Evolutionary conservation across 345 rosid species (phyloP), one percentile per base, ranked within the genome.

Genomic region (Populus simonii): DNA sequence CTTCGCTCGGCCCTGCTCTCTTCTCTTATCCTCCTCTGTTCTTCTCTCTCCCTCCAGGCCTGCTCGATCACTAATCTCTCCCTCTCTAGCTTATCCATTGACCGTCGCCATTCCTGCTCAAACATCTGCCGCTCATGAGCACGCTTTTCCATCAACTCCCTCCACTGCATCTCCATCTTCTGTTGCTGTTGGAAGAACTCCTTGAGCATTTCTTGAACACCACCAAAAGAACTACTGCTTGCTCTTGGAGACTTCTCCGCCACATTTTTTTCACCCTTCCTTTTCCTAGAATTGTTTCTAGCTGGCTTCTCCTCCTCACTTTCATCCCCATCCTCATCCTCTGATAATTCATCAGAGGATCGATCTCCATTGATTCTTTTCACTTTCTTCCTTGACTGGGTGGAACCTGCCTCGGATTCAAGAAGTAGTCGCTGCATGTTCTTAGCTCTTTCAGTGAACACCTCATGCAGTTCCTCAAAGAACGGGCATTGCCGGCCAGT

Each of bases 11-110:
- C 90, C 62, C 90, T 85, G 76, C 78, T 78, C 63, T 88, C 89
- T 78, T 86, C 93, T 72, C 88, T 81, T 3, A 69, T 45, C 81
- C 88, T 87, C 79, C 86, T 81, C 76, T 88, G 88, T 71, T 88
- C 91, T 70, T 87, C 92, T 62, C 78, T 87, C 80, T 90, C 92
- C 82, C 85, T 83, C 90, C 89, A 86, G 27, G 84, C 86, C 84
- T 74, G 83, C 75, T 88, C 89, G 8, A 67, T 80, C 81, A 80
- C 70, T 77, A 90, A 68, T 72, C 90, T 83, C 82, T 88, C 90
- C 71, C 85, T 88, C 86, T 88, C 90, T 18, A 84, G 82, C 80
- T 81, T 85, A 84, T 88, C 92, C 87, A 84, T 87, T 2, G 83
- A 73, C 76, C 74, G 80, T 63, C 86, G 81, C 89, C 91, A 87